Base-by-base conservation (phyloP, 257 asterid species). In the Nicotiana undulata region DNA sequence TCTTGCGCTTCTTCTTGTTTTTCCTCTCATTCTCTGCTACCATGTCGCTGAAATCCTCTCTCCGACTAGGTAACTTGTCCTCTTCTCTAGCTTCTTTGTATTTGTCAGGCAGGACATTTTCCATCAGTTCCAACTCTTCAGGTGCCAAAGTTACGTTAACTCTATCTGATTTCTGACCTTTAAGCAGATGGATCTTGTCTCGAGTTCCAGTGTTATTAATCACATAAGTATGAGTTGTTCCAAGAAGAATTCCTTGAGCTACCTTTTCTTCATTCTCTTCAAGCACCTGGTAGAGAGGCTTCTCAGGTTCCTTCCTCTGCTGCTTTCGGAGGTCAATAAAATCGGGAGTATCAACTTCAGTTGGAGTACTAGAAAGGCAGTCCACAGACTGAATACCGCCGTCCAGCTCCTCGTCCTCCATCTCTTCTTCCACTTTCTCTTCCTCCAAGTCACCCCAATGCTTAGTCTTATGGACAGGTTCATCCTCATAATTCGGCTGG, bases 361-460 rank as follows among this genome's bases (percentile, higher is more conserved):
- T 95, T 80, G 98, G 98, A 61, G 99, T 92, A 86, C 98, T 93
- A 82, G 99, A 95, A 28, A 92, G 91, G 81, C 97, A 92, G 84
- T 93, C 99, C 16, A 93, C 97, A 46, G 98, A 95, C 76, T 93
- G 97, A 81, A 88, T 95, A 77, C 98, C 98, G 84, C 84, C 97
- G 87, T 93, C 93, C 82, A 95, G 83, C 66, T 90, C 97, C 81
- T 89, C 98, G 75, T 95, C 98, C 83, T 88, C 99, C 80, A 93
- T 79, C 82, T 87, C 89, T 55, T 94, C 98, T 46, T 93, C 97
- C 52, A 85, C 90, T 16, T 90, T 96, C 81, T 95, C 99, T 82
- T 95, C 97, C 84, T 92, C 98, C 89, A 93, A 87, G 81, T 93
- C 98, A 26, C 99, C 99, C 99, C 99, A 95, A 84, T 95, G 99